Conservation (phyloP, 257 asterid genomes). For the Cinchona pubescens region DNA sequence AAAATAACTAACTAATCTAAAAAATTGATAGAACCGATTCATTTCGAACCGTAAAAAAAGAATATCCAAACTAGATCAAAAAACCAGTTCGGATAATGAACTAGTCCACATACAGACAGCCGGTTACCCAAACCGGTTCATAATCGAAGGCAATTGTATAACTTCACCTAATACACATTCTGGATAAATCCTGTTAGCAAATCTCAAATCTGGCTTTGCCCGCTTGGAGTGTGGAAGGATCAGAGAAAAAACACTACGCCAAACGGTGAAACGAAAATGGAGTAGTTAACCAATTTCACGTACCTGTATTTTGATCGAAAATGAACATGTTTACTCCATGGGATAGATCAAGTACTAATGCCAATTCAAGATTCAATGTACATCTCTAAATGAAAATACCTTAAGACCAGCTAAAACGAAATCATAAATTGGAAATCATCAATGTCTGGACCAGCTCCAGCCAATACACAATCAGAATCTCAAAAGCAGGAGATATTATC, state of each 20-base stretch:
- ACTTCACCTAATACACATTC: not conserved
- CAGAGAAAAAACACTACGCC: not conserved
- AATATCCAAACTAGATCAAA: no score
- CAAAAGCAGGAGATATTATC: not conserved
- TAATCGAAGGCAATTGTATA: not conserved
- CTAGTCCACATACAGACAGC: no score
- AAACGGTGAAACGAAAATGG: not conserved
- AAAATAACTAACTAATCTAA: no score
- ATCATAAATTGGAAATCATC: not conserved
- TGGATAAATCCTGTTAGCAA: not conserved
- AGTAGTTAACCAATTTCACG: not conserved
- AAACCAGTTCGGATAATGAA: no score
- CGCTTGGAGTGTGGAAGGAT: not conserved
- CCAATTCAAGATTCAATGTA: not conserved
- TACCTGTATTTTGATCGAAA: not conserved
- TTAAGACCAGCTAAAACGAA: not conserved
- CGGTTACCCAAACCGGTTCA: no score
- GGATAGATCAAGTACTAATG: not conserved
- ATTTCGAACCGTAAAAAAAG: no score
- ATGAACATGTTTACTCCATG: not conserved
- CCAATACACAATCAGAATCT: not conserved
- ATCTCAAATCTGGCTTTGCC: not conserved
- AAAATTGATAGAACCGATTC: no score
- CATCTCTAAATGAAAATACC: not conserved
- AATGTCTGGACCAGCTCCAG: constrained; percentile 1